Evolutionary conservation across 257 asterid species (phyloP).

Genomic region (Buddleja alternifolia): DNA sequence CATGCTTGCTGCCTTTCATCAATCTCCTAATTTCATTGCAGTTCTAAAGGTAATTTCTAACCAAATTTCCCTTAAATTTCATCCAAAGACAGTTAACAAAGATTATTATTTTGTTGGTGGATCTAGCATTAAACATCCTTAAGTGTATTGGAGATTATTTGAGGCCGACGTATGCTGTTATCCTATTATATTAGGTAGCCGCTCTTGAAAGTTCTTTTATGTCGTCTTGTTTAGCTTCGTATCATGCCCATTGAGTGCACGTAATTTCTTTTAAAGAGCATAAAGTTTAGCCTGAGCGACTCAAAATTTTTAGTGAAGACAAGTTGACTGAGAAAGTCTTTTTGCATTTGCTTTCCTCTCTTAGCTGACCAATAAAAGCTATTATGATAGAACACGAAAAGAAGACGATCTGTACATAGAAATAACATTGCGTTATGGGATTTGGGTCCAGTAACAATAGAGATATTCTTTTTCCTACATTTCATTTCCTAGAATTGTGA

Average conservation of each 20-base stretch:
- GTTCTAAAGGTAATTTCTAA: conserved; percentile 70
- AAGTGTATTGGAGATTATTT: not conserved
- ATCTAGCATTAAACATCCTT: not conserved
- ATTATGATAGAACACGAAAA: conserved; percentile 1
- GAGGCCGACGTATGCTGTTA: not conserved
- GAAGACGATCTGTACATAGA: not conserved
- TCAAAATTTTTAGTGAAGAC: not conserved
- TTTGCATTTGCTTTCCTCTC: not conserved
- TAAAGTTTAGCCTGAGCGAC: not conserved
- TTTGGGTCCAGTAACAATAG: not conserved
- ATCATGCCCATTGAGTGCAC: not conserved
- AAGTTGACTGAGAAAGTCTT: not conserved
- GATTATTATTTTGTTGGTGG: not conserved
- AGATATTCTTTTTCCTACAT: not conserved
- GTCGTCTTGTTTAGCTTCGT: not conserved
- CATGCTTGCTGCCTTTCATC: conserved; percentile 81
- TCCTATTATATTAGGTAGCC: not conserved
- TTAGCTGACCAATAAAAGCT: not conserved
- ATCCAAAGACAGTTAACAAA: not conserved
- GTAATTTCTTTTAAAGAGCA: not conserved
- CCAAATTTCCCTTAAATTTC: not conserved
- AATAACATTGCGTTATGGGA: not conserved
- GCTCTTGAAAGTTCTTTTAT: not conserved
- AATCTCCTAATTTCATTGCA: conserved; percentile 83
- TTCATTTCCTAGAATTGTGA: not conserved